phyloP scores from a whole-genome alignment of 306 rosid genomes.

The Medicago truncatula region DNA sequence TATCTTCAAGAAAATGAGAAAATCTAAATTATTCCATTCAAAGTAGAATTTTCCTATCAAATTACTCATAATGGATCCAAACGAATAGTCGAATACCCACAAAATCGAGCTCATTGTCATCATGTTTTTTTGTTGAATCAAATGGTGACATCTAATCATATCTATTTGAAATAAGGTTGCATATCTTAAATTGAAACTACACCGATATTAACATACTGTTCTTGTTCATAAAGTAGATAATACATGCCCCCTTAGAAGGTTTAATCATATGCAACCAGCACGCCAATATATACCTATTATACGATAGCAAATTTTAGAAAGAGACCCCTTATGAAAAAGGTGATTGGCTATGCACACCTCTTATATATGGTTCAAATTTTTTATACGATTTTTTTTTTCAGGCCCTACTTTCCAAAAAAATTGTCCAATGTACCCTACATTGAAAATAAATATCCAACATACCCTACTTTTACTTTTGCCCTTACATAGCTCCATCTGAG shows the following conservation, averaged over 20 bases:
- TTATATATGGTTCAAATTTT: neutral
- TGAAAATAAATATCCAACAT: too few relatives aligned
- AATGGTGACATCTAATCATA: neutral
- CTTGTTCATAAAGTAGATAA: conserved; percentile 3
- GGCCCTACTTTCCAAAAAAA: too few relatives aligned
- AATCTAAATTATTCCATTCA: too few relatives aligned
- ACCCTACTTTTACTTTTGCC: too few relatives aligned
- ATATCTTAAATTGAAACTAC: neutral
- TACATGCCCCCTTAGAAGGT: neutral
- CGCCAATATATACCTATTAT: neutral
- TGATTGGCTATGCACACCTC: neutral
- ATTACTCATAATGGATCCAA: too few relatives aligned
- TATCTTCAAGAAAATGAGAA: too few relatives aligned
- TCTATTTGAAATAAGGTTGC: conserved; percentile 8
- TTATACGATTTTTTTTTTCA: too few relatives aligned
- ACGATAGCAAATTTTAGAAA: neutral
- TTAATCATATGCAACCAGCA: conserved; percentile 7
- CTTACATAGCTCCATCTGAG: too few relatives aligned
- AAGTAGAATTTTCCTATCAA: too few relatives aligned
- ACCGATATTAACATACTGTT: conserved; percentile 9
- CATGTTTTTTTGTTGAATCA: neutral
- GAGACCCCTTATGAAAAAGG: neutral
- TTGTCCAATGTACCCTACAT: too few relatives aligned
- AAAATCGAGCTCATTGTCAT: neutral
- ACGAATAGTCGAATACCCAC: neutral